Evolutionary conservation across 768 basidiomycete genomes (phyloP).

Genomic region (Tricholoma furcatifolium): DNA sequence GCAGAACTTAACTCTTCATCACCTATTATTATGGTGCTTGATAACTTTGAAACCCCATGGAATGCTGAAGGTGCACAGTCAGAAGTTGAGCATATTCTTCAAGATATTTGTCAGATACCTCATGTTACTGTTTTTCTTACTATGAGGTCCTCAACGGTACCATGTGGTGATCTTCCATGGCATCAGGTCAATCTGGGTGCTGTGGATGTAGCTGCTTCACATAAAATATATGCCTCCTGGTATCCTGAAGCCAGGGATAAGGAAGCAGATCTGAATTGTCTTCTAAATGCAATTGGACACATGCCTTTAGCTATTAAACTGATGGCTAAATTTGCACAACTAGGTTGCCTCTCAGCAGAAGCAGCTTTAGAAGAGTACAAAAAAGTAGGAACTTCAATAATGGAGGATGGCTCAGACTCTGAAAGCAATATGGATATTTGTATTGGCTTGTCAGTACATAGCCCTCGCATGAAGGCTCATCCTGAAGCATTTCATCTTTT

Average conservation of each 20-base stretch:
- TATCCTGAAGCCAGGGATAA: slow-evolving; percentile 16
- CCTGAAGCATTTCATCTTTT: slow-evolving; percentile 10
- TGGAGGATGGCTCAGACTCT: slow-evolving; percentile 1
- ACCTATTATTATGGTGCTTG: slow-evolving; percentile 25
- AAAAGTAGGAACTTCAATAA: not conserved
- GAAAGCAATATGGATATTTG: slow-evolving; percentile 6
- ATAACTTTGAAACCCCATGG: slow-evolving; percentile 43
- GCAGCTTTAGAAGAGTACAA: slow-evolving; percentile 4
- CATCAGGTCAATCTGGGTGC: no score
- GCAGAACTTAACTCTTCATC: not conserved
- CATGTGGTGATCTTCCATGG: slow-evolving; percentile 22
- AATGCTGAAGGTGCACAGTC: slow-evolving; percentile 20
- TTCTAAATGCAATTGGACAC: slow-evolving; percentile 22
- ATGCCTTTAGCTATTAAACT: slow-evolving; percentile 34
- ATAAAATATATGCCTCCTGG: slow-evolving; percentile 19
- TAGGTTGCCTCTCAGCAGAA: not conserved
- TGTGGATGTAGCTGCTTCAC: slow-evolving; percentile 19
- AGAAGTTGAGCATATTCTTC: slow-evolving; percentile 13
- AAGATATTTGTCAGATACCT: not conserved
- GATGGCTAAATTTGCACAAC: slow-evolving; percentile 23
- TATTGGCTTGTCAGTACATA: slow-evolving; percentile 10
- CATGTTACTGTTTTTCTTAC: not conserved
- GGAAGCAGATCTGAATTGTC: slow-evolving; percentile 20
- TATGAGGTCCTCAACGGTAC: slow-evolving; percentile 9
- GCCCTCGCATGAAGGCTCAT: slow-evolving; percentile 2